phyloP scores from a whole-genome alignment of 345 rosid genomes.

The Populus ilicifolia region DNA sequence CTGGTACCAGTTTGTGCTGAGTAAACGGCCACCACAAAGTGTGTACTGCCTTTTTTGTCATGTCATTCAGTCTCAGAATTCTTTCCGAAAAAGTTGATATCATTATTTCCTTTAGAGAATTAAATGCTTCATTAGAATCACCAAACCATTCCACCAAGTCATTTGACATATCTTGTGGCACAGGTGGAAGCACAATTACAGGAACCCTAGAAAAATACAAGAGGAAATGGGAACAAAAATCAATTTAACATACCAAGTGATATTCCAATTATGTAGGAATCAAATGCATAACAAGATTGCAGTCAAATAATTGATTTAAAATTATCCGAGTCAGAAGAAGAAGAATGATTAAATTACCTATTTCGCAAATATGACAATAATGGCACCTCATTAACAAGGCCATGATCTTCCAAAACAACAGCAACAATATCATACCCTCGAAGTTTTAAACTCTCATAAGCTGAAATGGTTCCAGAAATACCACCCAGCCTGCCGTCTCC shows the following conservation, averaged over 20 bases:
- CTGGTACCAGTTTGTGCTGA: conserved; percentile 75
- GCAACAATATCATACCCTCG: conserved; percentile 88
- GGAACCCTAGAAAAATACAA: conserved; percentile 54
- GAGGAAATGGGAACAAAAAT: neutral
- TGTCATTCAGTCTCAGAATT: conserved; percentile 49
- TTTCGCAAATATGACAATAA: conserved; percentile 62
- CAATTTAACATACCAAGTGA: neutral
- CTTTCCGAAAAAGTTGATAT: conserved; percentile 55
- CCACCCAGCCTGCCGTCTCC: conserved; percentile 98
- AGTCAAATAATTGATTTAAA: neutral
- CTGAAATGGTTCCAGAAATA: conserved; percentile 88
- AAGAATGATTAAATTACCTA: conserved; percentile 37
- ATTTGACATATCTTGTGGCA: conserved; percentile 74
- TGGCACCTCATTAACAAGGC: conserved; percentile 77
- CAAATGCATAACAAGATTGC: neutral
- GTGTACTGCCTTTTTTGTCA: conserved; percentile 70
- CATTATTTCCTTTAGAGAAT: conserved; percentile 57
- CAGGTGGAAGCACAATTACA: conserved; percentile 71
- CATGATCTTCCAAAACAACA: conserved; percentile 77
- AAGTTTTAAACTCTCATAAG: conserved; percentile 75
- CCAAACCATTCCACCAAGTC: conserved; percentile 83
- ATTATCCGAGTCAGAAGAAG: neutral
- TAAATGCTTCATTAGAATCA: conserved; percentile 51
- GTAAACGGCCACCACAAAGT: conserved; percentile 98
- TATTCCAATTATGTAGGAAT: neutral